These are phyloP conservation scores for Tetrapisispora namnaoensis DNA, from an alignment of 805 yeast species.

Conservation along the genomic window DNA sequence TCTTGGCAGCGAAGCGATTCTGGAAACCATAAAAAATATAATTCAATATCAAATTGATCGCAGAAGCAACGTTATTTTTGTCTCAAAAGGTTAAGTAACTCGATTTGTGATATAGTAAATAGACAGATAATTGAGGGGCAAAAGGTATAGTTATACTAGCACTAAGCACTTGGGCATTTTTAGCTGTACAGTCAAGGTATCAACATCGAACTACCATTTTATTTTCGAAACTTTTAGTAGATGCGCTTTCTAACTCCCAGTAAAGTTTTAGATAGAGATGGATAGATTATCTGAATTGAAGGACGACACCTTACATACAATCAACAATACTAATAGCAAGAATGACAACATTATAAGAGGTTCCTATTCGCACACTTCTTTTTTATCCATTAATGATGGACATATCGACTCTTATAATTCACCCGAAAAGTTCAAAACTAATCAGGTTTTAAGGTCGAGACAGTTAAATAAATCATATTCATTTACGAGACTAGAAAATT, in stretches of 20 bases:
- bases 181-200: no score
- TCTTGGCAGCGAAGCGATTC: no score
- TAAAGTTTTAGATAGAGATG: not conserved
- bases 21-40: no score
- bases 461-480: not conserved
- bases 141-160: no score
- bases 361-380: conserved; percentile 1
- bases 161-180: no score
- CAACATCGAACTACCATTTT: no score
- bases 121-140: no score
- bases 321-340: not conserved
- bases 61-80: no score
- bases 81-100: no score
- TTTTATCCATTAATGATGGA: not conserved
- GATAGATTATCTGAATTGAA: not conserved
- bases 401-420: not conserved
- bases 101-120: no score
- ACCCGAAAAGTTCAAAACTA: not conserved
- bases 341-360: not conserved
- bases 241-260: not conserved
- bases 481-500: not conserved
- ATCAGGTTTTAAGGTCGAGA: not conserved
- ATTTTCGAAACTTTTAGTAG: no score
- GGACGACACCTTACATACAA: not conserved
- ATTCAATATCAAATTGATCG: no score